Evolutionary conservation across 2,329 filamentous ascomycete genomes (phyloP), one percentile per base, ranked within the genome.

Genomic region (Saccharata proteae): DNA sequence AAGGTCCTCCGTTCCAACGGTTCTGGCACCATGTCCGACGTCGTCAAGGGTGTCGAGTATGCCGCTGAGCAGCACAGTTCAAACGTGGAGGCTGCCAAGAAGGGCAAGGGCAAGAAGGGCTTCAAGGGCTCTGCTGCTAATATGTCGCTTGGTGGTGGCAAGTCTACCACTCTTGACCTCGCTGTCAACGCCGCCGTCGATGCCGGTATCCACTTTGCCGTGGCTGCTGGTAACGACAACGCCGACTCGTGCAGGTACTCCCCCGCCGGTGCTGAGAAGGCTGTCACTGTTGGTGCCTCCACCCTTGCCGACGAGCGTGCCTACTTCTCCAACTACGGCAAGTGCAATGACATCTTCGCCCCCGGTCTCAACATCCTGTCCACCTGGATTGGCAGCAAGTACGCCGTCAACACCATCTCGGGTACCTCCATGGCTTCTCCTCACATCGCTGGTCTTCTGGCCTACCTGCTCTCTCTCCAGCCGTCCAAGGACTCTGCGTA

Each of bases 251-350:
- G 90, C 80, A 92, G 90, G 70, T 98, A 96, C 74, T 98, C 90
- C 23, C 90, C 90, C 38, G 92, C 90, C 51, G 82, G 88, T 42
- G 85, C 92, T 47, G 69, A 74, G 49, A 84, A 92, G 53, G 86
- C 90, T 45, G 75, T 98, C 57, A 98, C 90, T 37, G 90, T 98
- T 42, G 92, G 88, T 62, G 90, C 90, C 45, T 93, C 85, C 26
- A 90, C 83, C 46, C 74, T 98, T 38, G 75, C 80, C 51, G 90
- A 98, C 56, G 83, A 84, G 70, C 88, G 90, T 64, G 90, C 90
- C 43, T 98, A 96, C 75, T 98, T 98, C 77, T 98, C 92, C 75
- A 98, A 98, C 81, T 96, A 78, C 62, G 90, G 90, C 61, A 90
- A 88, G 72, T 98, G 90, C 74, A 93, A 88, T 58, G 90, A 98